Evolutionary conservation across 2,329 filamentous ascomycete species (phyloP).

Genomic region (Pyrenochaeta sp.): DNA sequence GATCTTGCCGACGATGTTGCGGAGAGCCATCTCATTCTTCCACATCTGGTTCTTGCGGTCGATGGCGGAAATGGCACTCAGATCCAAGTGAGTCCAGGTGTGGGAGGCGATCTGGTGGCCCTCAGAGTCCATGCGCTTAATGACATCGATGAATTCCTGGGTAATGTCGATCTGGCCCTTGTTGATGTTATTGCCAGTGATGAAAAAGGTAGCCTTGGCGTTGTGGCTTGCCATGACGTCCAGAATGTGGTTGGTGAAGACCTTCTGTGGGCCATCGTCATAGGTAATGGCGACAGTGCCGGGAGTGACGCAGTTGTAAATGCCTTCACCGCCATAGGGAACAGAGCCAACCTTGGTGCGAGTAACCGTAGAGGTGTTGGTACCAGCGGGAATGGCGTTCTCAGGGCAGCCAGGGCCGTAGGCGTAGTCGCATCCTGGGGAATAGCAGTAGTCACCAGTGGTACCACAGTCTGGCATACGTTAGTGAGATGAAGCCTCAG

Average conservation of each 20-base stretch:
- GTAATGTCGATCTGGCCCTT: slow-evolving; percentile 65
- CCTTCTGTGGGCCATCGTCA: slow-evolving; percentile 69
- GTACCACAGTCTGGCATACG: slow-evolving; percentile 58
- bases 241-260: slow-evolving; percentile 68
- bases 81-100: slow-evolving; percentile 63
- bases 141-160: slow-evolving; percentile 57
- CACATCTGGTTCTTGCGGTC: slow-evolving; percentile 60
- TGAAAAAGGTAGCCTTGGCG: slow-evolving; percentile 74
- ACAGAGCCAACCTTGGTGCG: slow-evolving; percentile 64
- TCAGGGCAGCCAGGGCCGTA: slow-evolving; percentile 70
- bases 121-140: slow-evolving; percentile 63
- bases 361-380: slow-evolving; percentile 62
- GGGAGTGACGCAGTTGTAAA: slow-evolving; percentile 62
- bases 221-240: slow-evolving; percentile 67
- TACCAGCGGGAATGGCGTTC: slow-evolving; percentile 63
- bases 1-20: slow-evolving; percentile 64
- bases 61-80: slow-evolving; percentile 54
- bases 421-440: slow-evolving; percentile 68
- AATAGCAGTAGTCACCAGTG: slow-evolving; percentile 65
- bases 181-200: slow-evolving; percentile 66
- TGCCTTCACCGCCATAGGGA: slow-evolving; percentile 64
- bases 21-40: slow-evolving; percentile 64
- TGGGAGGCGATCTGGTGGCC: slow-evolving; percentile 70
- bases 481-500: slow-evolving; percentile 14
- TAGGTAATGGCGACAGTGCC: slow-evolving; percentile 72